Evolutionary conservation across 2,329 filamentous ascomycete genomes (phyloP).

Genomic region (Plectosphaerella cucumerina): DNA sequence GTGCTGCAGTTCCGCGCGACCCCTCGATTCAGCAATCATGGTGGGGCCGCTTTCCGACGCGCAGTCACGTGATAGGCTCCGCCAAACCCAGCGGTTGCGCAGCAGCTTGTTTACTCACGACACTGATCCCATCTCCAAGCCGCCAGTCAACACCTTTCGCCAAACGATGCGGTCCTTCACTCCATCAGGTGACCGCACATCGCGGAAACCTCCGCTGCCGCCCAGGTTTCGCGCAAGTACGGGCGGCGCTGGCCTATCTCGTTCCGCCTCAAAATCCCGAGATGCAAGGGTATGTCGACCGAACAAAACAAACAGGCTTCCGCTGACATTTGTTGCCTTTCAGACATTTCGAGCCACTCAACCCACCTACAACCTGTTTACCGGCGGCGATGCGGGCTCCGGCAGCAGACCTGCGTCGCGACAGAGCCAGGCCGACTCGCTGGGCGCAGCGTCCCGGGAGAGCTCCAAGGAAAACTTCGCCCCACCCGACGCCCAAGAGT

Average conservation of each 20-base stretch:
- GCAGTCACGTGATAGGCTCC: not conserved
- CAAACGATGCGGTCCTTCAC: conserved; percentile 22
- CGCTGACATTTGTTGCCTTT: too few relatives aligned
- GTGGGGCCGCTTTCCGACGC: not conserved
- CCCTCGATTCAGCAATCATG: too few relatives aligned
- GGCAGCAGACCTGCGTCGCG: conserved; percentile 32
- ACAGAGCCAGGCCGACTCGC: conserved; percentile 36
- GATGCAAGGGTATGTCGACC: conserved; percentile 33
- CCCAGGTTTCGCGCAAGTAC: conserved; percentile 29
- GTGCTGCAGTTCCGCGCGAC: too few relatives aligned
- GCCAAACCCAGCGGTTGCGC: conserved; percentile 1
- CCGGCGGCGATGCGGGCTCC: conserved; percentile 41
- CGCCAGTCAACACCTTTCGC: conserved; percentile 11
- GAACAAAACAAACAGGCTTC: conserved; percentile 5
- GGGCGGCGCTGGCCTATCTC: conserved; percentile 29
- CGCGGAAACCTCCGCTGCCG: conserved; percentile 22
- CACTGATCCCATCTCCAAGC: conserved; percentile 12
- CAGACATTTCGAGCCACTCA: conserved; percentile 45
- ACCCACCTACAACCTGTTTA: conserved; percentile 56
- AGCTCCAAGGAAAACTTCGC: conserved; percentile 58
- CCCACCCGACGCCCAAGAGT: conserved; percentile 54
- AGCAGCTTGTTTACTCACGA: conserved; percentile 1
- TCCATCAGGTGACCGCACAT: conserved; percentile 20
- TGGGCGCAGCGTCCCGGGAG: conserved; percentile 47
- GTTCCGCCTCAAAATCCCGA: conserved; percentile 28